These are phyloP conservation scores for Hirsutella rhossiliensis DNA, from an alignment of 2,329 filamentous ascomycete species.

Conservation along the genomic window DNA sequence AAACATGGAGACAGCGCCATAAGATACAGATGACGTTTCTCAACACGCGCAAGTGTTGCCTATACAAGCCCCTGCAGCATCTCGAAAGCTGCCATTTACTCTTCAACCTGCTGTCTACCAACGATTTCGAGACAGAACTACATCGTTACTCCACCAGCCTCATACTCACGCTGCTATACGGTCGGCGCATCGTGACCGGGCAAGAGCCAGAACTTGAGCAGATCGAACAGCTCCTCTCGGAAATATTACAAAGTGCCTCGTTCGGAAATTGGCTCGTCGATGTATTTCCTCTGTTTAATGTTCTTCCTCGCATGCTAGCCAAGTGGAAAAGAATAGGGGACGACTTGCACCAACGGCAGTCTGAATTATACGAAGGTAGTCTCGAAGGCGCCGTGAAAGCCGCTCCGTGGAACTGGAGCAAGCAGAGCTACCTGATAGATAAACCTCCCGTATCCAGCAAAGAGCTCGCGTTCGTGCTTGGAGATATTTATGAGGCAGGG, in stretches of 20 bases:
- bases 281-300: constrained; percentile 27
- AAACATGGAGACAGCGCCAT: constrained; percentile 23
- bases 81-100: constrained; percentile 32
- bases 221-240: constrained; percentile 11
- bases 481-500: background rate
- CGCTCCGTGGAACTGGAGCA: background rate
- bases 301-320: constrained; percentile 22
- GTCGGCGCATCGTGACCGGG: constrained; percentile 17
- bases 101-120: constrained; percentile 22
- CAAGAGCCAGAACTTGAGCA: constrained; percentile 13
- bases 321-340: constrained; percentile 22
- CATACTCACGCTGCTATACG: constrained; percentile 24
- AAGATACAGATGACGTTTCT: constrained; percentile 24
- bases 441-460: background rate
- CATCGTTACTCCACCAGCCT: constrained; percentile 24
- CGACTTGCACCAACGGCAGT: constrained; percentile 22
- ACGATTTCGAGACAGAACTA: constrained; percentile 15
- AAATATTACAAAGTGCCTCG: constrained; percentile 13
- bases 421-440: background rate
- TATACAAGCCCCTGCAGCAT: constrained; percentile 29
- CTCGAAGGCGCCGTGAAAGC: background rate
- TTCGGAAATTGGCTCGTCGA: constrained; percentile 27
- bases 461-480: background rate
- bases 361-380: background rate
- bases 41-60: constrained; percentile 12